These are phyloP conservation scores for Boletales sp. DNA, from an alignment of 768 basidiomycete genomes.

Conservation along the genomic window DNA sequence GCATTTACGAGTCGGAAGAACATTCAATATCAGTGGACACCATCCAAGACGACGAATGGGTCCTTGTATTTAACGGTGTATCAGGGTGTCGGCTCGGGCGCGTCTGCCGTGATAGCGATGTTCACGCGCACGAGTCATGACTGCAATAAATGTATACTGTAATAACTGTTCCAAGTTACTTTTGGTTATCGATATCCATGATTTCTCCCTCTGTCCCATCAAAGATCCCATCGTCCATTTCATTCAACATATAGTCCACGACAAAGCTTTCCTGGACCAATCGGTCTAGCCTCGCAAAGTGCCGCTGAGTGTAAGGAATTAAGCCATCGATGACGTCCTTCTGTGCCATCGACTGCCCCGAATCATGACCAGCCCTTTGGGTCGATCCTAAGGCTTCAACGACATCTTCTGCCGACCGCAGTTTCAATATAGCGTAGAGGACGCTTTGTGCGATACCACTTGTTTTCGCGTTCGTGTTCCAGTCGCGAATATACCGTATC, in stretches of 20 bases:
- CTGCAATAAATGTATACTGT: too few species aligned
- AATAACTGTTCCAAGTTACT: constrained; percentile 13
- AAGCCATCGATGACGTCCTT: constrained; percentile 82
- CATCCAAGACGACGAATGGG: constrained; percentile 54
- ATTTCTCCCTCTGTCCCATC: constrained; percentile 41
- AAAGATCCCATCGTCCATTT: constrained; percentile 84
- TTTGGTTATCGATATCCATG: constrained; percentile 39
- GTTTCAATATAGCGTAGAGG: constrained; percentile 75
- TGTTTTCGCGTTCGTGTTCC: constrained; percentile 95
- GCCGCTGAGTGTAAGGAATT: constrained; percentile 93
- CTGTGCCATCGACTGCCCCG: constrained; percentile 30
- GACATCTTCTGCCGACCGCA: constrained; percentile 72
- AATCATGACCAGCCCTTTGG: constrained; percentile 6
- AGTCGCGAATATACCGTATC: constrained; percentile 77
- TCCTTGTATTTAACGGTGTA: constrained; percentile 71
- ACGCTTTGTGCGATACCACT: constrained; percentile 82
- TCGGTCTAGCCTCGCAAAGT: constrained; percentile 79
- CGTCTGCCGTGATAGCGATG: constrained; percentile 3
- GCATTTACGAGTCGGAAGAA: constrained; percentile 49
- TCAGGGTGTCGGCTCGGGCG: constrained; percentile 62
- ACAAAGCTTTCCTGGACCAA: constrained; percentile 94
- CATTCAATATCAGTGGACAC: constrained; percentile 39
- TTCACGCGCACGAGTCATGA: background rate
- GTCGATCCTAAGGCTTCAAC: constrained; percentile 50
- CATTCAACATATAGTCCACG: constrained; percentile 82